A percentile compares a stretch with the other conserved stretches of the same genome.
Conservation (phyloP, 106 monocot species). For the Hemerocallis citrina region DNA sequence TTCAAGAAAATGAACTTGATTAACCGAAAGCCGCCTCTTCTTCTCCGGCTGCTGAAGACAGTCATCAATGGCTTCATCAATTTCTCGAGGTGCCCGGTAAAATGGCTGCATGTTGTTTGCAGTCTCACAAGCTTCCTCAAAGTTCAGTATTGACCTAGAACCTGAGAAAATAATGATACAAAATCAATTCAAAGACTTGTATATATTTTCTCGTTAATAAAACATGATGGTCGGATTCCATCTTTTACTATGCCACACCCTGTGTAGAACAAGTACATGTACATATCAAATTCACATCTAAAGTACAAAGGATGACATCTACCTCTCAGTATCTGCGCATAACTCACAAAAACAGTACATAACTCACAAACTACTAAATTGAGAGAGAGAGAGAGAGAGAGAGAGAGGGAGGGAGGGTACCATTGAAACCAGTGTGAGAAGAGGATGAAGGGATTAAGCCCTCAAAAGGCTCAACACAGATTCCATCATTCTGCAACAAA, state of each 20-base stretch:
- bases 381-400: too few relatives aligned
- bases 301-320: too few relatives aligned
- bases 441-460: slow-evolving; percentile 21
- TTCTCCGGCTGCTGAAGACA: slow-evolving; percentile 40
- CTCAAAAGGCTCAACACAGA: slow-evolving; percentile 24
- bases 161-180: slow-evolving; percentile 35
- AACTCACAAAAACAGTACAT: too few relatives aligned
- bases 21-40: slow-evolving; percentile 42
- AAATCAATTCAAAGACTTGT: too few relatives aligned
- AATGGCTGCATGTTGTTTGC: slow-evolving; percentile 8
- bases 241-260: too few relatives aligned
- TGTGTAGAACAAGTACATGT: too few relatives aligned
- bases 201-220: too few relatives aligned
- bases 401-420: not conserved
- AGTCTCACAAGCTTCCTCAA: slow-evolving; percentile 19
- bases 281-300: too few relatives aligned
- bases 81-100: slow-evolving; percentile 7
- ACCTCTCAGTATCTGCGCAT: too few relatives aligned
- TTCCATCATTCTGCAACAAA: slow-evolving; percentile 36
- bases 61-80: slow-evolving; percentile 23
- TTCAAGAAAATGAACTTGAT: slow-evolving; percentile 52
- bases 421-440: not conserved
- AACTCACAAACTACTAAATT: too few relatives aligned
- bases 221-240: too few relatives aligned
- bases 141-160: slow-evolving; percentile 43